phyloP scores from a whole-genome alignment of 2,329 filamentous ascomycete genomes.

The Botrytis paeoniae region DNA sequence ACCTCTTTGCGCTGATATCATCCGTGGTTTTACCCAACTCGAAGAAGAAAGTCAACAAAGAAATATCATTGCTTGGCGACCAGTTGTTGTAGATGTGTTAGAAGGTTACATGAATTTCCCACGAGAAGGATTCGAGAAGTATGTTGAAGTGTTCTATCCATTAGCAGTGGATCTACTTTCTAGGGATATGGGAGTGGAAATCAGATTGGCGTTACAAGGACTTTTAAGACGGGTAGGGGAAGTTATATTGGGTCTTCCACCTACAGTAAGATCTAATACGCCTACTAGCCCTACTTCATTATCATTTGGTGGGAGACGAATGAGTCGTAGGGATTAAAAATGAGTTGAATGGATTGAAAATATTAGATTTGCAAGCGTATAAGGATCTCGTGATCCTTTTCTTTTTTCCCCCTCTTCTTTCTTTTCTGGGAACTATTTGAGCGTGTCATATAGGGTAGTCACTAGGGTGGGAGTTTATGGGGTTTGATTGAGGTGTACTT shows the following conservation, averaged over 20 bases:
- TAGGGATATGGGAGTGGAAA: conserved; percentile 76
- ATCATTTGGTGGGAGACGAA: conserved; percentile 27
- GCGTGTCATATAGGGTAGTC: conserved; percentile 16
- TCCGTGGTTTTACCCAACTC: conserved; percentile 76
- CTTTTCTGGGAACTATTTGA: conserved; percentile 14
- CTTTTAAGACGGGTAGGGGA: conserved; percentile 83
- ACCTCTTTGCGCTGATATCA: conserved; percentile 92
- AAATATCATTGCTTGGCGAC: conserved; percentile 95
- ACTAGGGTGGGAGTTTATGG: conserved; percentile 6
- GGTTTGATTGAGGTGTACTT: conserved; percentile 9
- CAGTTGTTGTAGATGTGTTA: conserved; percentile 93
- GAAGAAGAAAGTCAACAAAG: conserved; percentile 96
- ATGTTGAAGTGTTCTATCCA: conserved; percentile 83
- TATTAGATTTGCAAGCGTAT: background rate
- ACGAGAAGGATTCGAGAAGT: conserved; percentile 70
- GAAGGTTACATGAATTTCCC: conserved; percentile 90
- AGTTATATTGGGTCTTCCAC: conserved; percentile 52
- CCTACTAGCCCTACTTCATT: conserved; percentile 30
- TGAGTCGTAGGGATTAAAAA: conserved; percentile 20
- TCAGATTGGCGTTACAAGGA: conserved; percentile 73
- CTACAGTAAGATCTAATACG: conserved; percentile 19
- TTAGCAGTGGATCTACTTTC: conserved; percentile 77
- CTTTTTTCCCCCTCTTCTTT: background rate
- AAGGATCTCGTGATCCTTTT: background rate
- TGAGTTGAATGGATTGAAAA: conserved; percentile 15